These are phyloP conservation scores for Pterulicium gracile DNA, from an alignment of 1,284 basidiomycete species.

Conservation along the genomic window DNA sequence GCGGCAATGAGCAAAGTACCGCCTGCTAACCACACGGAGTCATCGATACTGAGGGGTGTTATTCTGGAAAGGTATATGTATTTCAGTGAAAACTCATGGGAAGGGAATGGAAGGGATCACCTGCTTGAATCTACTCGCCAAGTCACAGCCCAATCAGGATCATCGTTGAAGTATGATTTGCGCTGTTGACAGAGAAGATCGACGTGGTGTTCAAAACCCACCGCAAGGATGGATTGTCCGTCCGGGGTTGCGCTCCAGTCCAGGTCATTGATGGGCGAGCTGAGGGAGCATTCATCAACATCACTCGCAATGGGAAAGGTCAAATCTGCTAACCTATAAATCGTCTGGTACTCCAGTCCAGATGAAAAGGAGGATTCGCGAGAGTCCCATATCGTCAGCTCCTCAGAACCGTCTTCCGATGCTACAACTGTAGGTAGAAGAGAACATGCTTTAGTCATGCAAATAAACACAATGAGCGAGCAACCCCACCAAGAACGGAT, in stretches of 20 bases:
- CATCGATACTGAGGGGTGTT: constrained; percentile 67
- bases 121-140: constrained; percentile 58
- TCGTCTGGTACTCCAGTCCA: constrained; percentile 65
- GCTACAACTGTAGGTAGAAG: constrained; percentile 38
- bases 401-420: constrained; percentile 38
- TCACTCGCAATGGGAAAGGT: constrained; percentile 1
- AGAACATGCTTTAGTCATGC: constrained; percentile 9
- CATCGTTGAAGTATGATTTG: constrained; percentile 80
- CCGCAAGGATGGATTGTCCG: constrained; percentile 79
- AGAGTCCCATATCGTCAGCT: constrained; percentile 91
- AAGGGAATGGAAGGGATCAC: constrained; percentile 26
- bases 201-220: constrained; percentile 70
- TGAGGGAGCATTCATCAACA: constrained; percentile 15
- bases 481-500: constrained; percentile 57
- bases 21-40: constrained; percentile 80
- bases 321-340: constrained; percentile 40
- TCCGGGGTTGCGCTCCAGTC: constrained; percentile 91
- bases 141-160: constrained; percentile 71
- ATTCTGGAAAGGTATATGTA: constrained; percentile 31
- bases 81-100: constrained; percentile 4
- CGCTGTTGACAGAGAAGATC: constrained; percentile 82
- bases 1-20: constrained; percentile 70
- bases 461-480: constrained; percentile 4
- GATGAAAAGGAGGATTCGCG: constrained; percentile 89
- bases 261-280: constrained; percentile 66